Percentiles rank a stretch among this genome's conserved stretches.
Evolutionary conservation across 2,329 filamentous ascomycete genomes (phyloP).

Genomic region (Fusarium sulawesiense): DNA sequence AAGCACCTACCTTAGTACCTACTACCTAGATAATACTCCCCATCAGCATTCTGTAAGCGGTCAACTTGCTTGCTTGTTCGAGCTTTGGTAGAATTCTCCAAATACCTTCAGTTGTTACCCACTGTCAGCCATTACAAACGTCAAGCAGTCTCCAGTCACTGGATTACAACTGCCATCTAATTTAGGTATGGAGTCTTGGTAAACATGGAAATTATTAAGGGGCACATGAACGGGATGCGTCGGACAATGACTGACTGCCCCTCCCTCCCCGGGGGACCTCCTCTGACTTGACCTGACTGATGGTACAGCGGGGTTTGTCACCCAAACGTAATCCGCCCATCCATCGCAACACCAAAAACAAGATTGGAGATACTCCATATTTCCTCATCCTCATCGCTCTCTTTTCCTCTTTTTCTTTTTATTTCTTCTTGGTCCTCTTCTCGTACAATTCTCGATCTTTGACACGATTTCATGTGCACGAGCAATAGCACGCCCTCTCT

Average conservation of each 20-base stretch:
- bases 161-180: background rate
- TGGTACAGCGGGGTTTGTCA: slow-evolving; percentile 32
- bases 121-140: background rate
- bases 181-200: background rate
- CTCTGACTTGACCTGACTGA: slow-evolving; percentile 11
- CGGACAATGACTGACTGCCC: slow-evolving; percentile 6
- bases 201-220: background rate
- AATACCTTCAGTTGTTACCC: background rate
- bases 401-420: background rate
- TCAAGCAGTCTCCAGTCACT: background rate
- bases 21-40: background rate
- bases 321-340: slow-evolving; percentile 24
- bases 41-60: background rate
- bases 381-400: background rate
- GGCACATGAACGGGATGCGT: slow-evolving; percentile 1
- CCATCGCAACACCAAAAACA: slow-evolving; percentile 32
- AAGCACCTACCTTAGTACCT: background rate
- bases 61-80: background rate
- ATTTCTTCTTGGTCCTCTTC: background rate
- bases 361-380: slow-evolving; percentile 16
- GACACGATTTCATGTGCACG: background rate
- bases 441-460: background rate
- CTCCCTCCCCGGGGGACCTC: slow-evolving; percentile 10
- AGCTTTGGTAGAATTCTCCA: background rate
- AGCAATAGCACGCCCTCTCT: background rate